These are phyloP conservation scores for Tulasnella sp. DNA, from an alignment of 768 basidiomycete species.

Conservation along the genomic window DNA sequence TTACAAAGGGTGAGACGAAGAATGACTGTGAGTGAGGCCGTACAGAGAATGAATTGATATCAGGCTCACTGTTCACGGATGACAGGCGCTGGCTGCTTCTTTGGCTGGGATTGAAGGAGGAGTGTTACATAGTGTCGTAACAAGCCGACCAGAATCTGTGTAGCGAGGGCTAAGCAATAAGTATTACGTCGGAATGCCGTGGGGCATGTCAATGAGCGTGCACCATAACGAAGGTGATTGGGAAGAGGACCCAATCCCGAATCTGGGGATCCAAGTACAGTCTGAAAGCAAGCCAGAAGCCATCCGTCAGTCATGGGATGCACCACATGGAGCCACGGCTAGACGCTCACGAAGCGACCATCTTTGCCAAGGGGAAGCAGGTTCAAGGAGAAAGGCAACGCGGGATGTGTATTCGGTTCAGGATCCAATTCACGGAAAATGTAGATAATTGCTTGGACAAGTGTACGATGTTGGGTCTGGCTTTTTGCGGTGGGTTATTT, in stretches of 20 bases:
- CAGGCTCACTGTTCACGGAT: constrained; percentile 82
- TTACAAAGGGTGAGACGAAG: not conserved
- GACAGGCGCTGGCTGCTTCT: constrained; percentile 62
- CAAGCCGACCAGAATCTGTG: constrained; percentile 81
- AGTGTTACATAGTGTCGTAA: constrained; percentile 85
- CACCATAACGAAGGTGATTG: constrained; percentile 96
- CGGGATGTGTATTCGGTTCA: not conserved
- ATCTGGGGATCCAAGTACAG: constrained; percentile 90
- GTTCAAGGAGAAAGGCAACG: not conserved
- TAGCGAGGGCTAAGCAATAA: not conserved
- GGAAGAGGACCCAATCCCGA: constrained; percentile 87
- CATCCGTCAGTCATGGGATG: too few relatives aligned
- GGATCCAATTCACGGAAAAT: not conserved
- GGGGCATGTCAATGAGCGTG: constrained; percentile 23
- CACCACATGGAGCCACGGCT: too few relatives aligned
- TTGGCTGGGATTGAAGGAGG: constrained; percentile 72
- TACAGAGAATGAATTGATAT: constrained; percentile 16
- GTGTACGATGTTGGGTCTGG: too few relatives aligned
- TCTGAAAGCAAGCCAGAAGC: too few relatives aligned
- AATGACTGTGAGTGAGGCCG: constrained; percentile 1
- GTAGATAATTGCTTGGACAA: too few relatives aligned
- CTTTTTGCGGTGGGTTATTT: too few relatives aligned
- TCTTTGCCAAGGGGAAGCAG: too few relatives aligned
- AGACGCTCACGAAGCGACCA: too few relatives aligned
- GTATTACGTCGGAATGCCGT: not conserved